A percentile compares a stretch with the other conserved stretches of the same genome.
phyloP scores from a whole-genome alignment of 495 filamentous ascomycete species.

The Saxophila tyrrhenica region DNA sequence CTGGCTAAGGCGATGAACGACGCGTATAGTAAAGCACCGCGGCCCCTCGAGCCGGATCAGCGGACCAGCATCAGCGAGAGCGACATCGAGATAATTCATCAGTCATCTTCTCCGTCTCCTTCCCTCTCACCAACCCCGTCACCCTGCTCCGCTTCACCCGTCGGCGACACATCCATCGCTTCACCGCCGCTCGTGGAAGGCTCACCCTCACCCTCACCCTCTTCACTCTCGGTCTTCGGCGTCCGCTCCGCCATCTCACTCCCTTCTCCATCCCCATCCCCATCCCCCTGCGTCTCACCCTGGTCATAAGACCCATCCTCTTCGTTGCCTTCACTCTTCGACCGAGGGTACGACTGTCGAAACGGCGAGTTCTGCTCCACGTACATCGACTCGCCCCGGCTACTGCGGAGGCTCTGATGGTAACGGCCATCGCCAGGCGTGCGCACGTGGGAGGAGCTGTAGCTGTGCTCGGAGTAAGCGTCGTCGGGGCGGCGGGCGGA shows the following conservation, averaged over 20 bases:
- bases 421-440: background rate
- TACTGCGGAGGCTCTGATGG: background rate
- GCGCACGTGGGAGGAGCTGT: background rate
- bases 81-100: background rate
- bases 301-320: background rate
- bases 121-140: background rate
- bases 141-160: background rate
- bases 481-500: background rate
- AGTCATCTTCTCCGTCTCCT: background rate
- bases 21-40: too few species aligned
- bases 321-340: background rate
- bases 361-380: background rate
- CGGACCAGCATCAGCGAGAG: too few species aligned
- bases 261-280: background rate
- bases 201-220: too few species aligned
- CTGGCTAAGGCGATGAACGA: too few species aligned
- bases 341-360: background rate
- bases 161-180: background rate
- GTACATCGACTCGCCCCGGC: background rate
- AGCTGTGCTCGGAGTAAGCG: background rate
- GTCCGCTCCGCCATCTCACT: background rate
- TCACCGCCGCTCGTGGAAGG: background rate
- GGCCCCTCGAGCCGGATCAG: too few species aligned
- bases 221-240: background rate
- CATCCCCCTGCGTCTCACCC: background rate